These are phyloP conservation scores for Takashimella koratensis DNA, from an alignment of 1,284 basidiomycete species.

Conservation along the genomic window DNA sequence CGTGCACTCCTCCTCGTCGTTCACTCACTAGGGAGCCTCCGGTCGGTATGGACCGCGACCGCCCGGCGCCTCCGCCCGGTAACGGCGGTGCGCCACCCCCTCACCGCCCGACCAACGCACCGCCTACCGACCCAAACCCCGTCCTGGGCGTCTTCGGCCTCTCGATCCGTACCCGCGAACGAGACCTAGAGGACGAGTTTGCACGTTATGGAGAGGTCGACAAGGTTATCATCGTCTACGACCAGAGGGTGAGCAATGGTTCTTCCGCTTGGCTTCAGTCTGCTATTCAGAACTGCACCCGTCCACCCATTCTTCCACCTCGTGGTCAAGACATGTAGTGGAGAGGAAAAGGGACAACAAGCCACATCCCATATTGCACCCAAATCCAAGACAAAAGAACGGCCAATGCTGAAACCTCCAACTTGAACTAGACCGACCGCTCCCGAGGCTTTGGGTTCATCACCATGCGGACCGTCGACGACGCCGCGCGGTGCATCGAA, in stretches of 20 bases:
- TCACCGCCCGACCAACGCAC: slow-evolving; percentile 23
- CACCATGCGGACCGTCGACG: slow-evolving; percentile 81
- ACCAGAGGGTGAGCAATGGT: slow-evolving; percentile 74
- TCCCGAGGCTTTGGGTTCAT: slow-evolving; percentile 98
- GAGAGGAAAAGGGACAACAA: too few species aligned
- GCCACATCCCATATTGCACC: too few species aligned
- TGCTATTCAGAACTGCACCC: slow-evolving; percentile 3
- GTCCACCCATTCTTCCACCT: slow-evolving; percentile 5
- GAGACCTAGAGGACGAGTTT: slow-evolving; percentile 93
- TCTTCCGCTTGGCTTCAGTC: background rate
- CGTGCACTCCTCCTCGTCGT: background rate
- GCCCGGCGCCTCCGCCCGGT: background rate
- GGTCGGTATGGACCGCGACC: background rate
- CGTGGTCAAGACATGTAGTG: too few species aligned
- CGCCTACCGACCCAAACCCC: slow-evolving; percentile 67
- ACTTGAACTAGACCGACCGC: slow-evolving; percentile 69
- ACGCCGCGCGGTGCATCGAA: slow-evolving; percentile 80
- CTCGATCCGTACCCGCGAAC: slow-evolving; percentile 88
- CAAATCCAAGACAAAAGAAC: too few species aligned
- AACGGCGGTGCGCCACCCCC: slow-evolving; percentile 8
- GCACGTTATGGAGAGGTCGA: slow-evolving; percentile 82
- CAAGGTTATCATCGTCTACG: slow-evolving; percentile 97
- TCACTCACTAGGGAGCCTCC: background rate
- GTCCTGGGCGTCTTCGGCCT: slow-evolving; percentile 96
- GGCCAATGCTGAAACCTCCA: too few species aligned